Base-by-base conservation (phyloP, 306 rosid species). In the Vigna radiata region DNA sequence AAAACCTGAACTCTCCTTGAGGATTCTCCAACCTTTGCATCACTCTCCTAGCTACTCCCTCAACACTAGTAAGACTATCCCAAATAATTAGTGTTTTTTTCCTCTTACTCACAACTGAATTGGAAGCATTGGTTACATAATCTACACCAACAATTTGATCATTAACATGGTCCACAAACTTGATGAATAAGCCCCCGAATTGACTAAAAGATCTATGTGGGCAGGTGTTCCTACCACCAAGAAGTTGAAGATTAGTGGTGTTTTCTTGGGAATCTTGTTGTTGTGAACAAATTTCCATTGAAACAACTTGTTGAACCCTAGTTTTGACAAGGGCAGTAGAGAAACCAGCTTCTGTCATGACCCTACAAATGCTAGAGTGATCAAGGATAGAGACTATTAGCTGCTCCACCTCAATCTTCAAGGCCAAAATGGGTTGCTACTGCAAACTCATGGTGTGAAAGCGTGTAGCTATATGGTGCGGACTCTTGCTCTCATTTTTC, bases 341-440 rank as follows among this genome's bases (percentile, higher is more conserved):
- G 52, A 65, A 65, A 18, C 70, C 70, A 41, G 70, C 70, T 65
- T 65, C 70, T 65, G 52, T 65, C 70, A 65, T 65, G 33, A 65
- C 70, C 70, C 70, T 65, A 5, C 70, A 41, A 19, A 65, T 65
- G 0, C 70, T 65, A 41, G 70, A 52, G 52, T 91, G 92, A 59
- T 91, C 97, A 19, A 91, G 91, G 65, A 89, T 88, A 21, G 97
- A 91, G 1, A 91, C 82, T 44, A 91, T 86, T 64, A 91, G 87
- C 83, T 91, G 97, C 46, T 91, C 94, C 14, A 89, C 86, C 82
- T 91, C 92, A 13, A 91, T 91, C 41, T 91, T 91, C 11, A 91
- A 89, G 1, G 97, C 94, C 1, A 91, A 47, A 16, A 91, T 88
- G 9, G 94, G 92, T 77, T 65, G 70, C 23, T 91, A 94, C 83